Base-by-base conservation (phyloP, 805 yeast genomes). In the Candida manassasensis region DNA sequence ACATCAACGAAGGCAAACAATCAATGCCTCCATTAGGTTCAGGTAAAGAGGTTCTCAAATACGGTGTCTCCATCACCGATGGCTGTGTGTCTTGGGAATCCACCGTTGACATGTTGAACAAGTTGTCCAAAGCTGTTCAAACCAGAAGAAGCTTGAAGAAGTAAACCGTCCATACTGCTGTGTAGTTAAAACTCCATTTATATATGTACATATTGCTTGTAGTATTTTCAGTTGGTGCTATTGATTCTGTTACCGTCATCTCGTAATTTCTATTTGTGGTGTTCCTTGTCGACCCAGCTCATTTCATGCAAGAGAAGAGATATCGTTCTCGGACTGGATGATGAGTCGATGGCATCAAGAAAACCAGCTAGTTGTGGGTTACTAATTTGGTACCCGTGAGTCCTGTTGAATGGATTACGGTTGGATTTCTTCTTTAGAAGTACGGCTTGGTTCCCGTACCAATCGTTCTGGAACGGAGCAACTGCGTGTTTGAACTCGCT, bases 11-110 rank as follows among this genome's bases (percentile, higher is more conserved):
- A 62, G 98, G 98, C 50, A 81, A 81, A 63, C 98, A 90, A 66
- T 70, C 74, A 48, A 83, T 84, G 49, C 88, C 94, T 34, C 65
- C 76, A 10, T 43, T 42, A 3, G 63, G 61, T 29, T 70, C 67
- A 42, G 73, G 71, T 39, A 75, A 74, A 51, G 67, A 67, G 7
- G 77, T 77, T 37, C 70, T 88, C 57, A 78, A 84, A 57, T 86
- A 89, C 71, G 98, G 98, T 63, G 95, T 89, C 44, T 84, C 95
- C 41, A 88, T 93, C 61, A 93, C 98, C 42, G 98, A 93, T 63
- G 96, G 93, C 19, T 93, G 98, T 72, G 95, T 93, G 37, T 72
- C 82, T 42, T 88, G 95, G 87, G 95, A 86, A 43, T 73, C 84
- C 38, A 93, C 98, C 36, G 93, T 76, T 40, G 70, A 60, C 3